Evolutionary conservation across 1,139 yeast genomes (phyloP).

Genomic region (Debaryomyces fabryi): DNA sequence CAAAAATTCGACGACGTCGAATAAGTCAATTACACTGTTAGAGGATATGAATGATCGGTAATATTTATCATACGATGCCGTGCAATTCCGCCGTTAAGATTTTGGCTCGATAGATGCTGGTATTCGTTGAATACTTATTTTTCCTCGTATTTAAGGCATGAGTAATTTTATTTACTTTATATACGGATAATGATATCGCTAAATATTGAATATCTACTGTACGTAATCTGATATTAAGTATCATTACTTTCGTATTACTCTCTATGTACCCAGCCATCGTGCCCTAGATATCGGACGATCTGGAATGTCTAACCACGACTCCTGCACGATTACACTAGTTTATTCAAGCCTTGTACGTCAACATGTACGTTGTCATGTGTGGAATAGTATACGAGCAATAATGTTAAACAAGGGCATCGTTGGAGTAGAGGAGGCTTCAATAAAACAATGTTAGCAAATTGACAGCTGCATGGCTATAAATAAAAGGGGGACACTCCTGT

Average conservation of each 20-base stretch:
- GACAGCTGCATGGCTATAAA: background rate
- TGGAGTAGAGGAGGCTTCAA: background rate
- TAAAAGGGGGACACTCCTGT: background rate
- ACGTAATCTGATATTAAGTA: background rate
- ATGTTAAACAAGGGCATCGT: background rate
- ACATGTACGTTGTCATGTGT: background rate
- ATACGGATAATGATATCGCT: slow-evolving; percentile 8
- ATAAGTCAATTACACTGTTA: slow-evolving; percentile 31
- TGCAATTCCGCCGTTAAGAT: background rate
- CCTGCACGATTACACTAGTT: background rate
- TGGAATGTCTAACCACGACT: background rate
- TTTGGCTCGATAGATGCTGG: slow-evolving; percentile 3
- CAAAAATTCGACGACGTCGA: slow-evolving; percentile 91
- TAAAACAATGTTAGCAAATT: background rate
- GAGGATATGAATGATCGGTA: background rate
- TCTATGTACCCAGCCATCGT: background rate
- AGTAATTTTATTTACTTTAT: slow-evolving; percentile 7
- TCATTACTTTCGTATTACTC: background rate
- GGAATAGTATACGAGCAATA: background rate
- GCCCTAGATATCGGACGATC: background rate
- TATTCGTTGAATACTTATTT: background rate
- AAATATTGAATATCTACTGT: slow-evolving; percentile 1
- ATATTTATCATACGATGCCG: background rate
- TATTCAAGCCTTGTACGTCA: background rate
- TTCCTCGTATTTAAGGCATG: slow-evolving; percentile 7